phyloP scores from a whole-genome alignment of 768 basidiomycete genomes.

The Cystofilobasidium bisporidii region DNA sequence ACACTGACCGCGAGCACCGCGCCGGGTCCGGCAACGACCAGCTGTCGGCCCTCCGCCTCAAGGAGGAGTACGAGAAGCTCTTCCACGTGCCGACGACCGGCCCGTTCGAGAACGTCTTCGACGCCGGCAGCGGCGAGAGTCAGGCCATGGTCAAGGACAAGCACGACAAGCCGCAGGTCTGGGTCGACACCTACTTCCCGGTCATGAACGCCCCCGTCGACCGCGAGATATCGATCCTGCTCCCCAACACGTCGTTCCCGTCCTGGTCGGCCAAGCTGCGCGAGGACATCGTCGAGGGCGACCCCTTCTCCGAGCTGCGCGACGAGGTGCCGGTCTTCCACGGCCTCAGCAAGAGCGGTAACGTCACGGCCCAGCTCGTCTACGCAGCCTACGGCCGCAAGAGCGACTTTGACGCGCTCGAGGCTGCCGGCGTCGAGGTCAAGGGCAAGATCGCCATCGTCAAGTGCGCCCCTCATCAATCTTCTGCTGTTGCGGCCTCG shows the following conservation, averaged over 20 bases:
- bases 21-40: conserved; percentile 22
- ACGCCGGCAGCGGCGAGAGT: conserved; percentile 21
- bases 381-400: conserved; percentile 75
- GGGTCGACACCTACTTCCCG: conserved; percentile 57
- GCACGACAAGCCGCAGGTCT: conserved; percentile 12
- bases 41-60: conserved; percentile 19
- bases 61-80: conserved; percentile 21
- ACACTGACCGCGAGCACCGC: conserved; percentile 13
- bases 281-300: conserved; percentile 63
- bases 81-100: conserved; percentile 24
- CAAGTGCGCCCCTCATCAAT: conserved; percentile 38
- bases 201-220: conserved; percentile 69
- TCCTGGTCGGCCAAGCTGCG: conserved; percentile 53
- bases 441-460: conserved; percentile 67
- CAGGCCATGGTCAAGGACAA: conserved; percentile 7
- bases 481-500: neutral
- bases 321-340: conserved; percentile 63
- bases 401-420: conserved; percentile 61
- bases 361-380: conserved; percentile 48
- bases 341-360: conserved; percentile 66
- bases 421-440: conserved; percentile 57
- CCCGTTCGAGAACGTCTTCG: conserved; percentile 25
- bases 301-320: conserved; percentile 61
- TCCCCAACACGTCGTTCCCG: conserved; percentile 14
- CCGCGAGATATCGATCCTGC: conserved; percentile 49